Conservation (phyloP, 2,329 filamentous ascomycete genomes). For the Zasmidium angulare region DNA sequence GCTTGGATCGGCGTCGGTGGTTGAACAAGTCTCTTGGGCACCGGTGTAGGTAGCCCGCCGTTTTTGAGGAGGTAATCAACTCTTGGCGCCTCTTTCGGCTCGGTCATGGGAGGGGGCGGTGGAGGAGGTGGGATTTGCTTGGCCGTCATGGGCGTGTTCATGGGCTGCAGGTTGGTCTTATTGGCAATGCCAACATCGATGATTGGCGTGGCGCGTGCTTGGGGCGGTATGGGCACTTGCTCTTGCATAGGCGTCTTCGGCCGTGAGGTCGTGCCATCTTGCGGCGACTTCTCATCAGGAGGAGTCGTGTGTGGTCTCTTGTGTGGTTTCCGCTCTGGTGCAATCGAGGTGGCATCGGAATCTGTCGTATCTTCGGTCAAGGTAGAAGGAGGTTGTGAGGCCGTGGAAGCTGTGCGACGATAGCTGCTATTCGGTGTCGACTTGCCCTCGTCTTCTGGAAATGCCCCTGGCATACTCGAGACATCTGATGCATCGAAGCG, state of each 20-base stretch:
- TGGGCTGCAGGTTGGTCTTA: conserved; percentile 40
- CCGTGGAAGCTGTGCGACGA: conserved; percentile 31
- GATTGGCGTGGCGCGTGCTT: conserved; percentile 37
- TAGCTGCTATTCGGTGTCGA: conserved; percentile 39
- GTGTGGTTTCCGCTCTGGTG: conserved; percentile 39
- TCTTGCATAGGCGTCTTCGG: conserved; percentile 47
- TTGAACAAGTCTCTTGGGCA: conserved; percentile 72
- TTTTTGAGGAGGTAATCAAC: conserved; percentile 92
- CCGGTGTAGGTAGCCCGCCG: conserved; percentile 71
- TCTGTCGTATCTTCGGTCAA: conserved; percentile 44
- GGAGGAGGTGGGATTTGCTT: conserved; percentile 61
- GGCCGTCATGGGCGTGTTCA: conserved; percentile 29
- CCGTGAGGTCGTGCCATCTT: conserved; percentile 45
- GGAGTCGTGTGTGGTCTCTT: conserved; percentile 20
- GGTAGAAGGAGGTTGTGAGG: conserved; percentile 34
- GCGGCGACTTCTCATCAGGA: conserved; percentile 41
- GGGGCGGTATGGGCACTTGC: conserved; percentile 35
- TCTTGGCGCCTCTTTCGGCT: conserved; percentile 68
- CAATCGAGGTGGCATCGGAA: conserved; percentile 48
- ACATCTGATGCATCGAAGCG: conserved; percentile 41
- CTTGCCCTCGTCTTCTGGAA: conserved; percentile 38
- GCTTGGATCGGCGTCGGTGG: conserved; percentile 55
- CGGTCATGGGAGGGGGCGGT: conserved; percentile 68
- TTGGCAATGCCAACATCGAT: conserved; percentile 48
- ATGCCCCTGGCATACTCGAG: conserved; percentile 39